Evolutionary conservation across 768 basidiomycete species (phyloP).

Genomic region (Leccinum fibrillosum): DNA sequence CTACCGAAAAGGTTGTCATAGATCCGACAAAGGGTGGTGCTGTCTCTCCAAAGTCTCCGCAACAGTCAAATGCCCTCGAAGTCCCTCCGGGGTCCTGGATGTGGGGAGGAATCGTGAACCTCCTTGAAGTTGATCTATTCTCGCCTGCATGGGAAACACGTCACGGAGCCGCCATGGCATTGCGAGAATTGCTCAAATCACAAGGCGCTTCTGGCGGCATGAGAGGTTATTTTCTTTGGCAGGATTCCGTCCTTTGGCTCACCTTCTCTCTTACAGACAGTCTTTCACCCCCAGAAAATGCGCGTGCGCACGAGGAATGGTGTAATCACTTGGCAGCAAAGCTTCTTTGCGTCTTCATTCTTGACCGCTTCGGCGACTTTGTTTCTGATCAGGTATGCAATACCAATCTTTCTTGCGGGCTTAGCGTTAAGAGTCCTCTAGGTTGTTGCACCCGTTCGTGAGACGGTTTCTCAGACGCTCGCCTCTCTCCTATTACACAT

Average conservation of each 20-base stretch:
- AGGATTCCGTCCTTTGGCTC: not conserved
- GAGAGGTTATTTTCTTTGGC: constrained; percentile 46
- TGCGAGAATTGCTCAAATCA: constrained; percentile 81
- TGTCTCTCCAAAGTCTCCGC: constrained; percentile 72
- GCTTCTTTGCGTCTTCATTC: constrained; percentile 83
- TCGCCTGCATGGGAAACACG: constrained; percentile 90
- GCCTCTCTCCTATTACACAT: constrained; percentile 88
- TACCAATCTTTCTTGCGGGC: not conserved
- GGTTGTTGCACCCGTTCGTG: constrained; percentile 95
- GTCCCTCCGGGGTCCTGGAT: constrained; percentile 76
- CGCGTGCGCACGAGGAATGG: constrained; percentile 75
- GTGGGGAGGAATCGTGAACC: constrained; percentile 79
- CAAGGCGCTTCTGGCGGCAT: constrained; percentile 85
- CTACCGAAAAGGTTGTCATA: constrained; percentile 65
- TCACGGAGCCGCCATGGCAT: constrained; percentile 89
- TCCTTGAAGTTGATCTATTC: constrained; percentile 80
- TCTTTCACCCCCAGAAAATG: constrained; percentile 54
- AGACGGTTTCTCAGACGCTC: constrained; percentile 92
- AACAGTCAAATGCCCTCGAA: constrained; percentile 74
- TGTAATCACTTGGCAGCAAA: constrained; percentile 85
- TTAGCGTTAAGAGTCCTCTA: constrained; percentile 18
- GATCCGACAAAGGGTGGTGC: constrained; percentile 86
- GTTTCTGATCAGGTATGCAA: constrained; percentile 77
- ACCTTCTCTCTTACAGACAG: constrained; percentile 41
- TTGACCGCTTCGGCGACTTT: constrained; percentile 98